Percentiles rank a stretch among this genome's conserved stretches.
Evolutionary conservation across 2,329 filamentous ascomycete species (phyloP).

Genomic region (Westerdykella aurantiaca): DNA sequence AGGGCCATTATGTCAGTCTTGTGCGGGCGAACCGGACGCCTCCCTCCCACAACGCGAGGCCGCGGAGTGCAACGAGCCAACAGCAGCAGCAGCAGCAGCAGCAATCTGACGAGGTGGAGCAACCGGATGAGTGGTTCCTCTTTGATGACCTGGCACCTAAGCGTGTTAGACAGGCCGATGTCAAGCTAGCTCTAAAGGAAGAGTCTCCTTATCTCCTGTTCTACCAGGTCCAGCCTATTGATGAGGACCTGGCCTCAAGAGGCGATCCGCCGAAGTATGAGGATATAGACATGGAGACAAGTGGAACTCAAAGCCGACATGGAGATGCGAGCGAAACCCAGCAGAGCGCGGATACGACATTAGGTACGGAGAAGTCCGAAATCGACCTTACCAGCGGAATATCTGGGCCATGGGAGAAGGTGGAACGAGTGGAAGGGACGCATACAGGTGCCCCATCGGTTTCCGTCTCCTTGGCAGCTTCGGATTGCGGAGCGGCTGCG

Average conservation of each 20-base stretch:
- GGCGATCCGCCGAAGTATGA: constrained; percentile 40
- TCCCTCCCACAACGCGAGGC: constrained; percentile 12
- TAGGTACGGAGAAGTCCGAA: no score
- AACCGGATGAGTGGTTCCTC: constrained; percentile 64
- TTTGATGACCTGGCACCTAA: constrained; percentile 80
- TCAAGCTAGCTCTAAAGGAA: constrained; percentile 69
- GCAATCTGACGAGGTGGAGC: constrained; percentile 42
- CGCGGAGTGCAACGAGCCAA: constrained; percentile 31
- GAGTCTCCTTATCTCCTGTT: constrained; percentile 94
- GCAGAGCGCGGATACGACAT: not conserved
- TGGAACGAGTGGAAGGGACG: no score
- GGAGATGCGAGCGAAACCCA: not conserved
- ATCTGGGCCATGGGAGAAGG: no score
- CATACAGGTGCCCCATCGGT: no score
- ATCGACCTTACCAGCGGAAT: no score
- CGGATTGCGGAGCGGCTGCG: constrained; percentile 19
- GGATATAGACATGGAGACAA: constrained; percentile 21
- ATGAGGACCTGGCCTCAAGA: constrained; percentile 53
- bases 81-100: no score
- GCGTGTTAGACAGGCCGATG: constrained; percentile 70
- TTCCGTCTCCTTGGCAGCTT: constrained; percentile 9
- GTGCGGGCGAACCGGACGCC: constrained; percentile 60
- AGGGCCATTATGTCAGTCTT: constrained; percentile 86
- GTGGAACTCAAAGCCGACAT: constrained; percentile 14
- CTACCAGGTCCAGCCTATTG: constrained; percentile 87